Evolutionary conservation across 2,329 filamentous ascomycete species (phyloP), one percentile per base, ranked within the genome.

Genomic region (Aureobasidium sp.): DNA sequence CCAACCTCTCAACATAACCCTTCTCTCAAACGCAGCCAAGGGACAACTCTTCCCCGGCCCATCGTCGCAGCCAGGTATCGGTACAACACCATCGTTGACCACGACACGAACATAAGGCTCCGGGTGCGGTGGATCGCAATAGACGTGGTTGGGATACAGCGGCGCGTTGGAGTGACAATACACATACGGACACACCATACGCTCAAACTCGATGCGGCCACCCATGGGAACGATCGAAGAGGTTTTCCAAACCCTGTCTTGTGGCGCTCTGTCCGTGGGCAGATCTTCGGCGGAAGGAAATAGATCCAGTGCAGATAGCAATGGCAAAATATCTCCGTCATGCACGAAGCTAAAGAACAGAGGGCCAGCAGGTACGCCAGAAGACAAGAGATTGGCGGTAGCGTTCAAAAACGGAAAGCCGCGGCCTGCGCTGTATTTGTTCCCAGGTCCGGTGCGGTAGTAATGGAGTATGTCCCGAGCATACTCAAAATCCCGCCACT

Each of bases 331-430:
- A 64, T 85, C 83, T 37, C 81, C 82, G 65, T 85, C 83, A 63
- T 85, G 83, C 4, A 82, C 82, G 66, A 85, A 85, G 68, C 80
- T 84, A 66, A 85, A 79, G 68, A 83, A 85, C 17, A 84, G 68
- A 1, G 74, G 72, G 2, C 81, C 81, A 15, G 73, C 74, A 7
- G 71, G 69, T 3, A 75, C 74, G 0, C 81, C 78, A 5, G 71
- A 66, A 4, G 41, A 49, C 62, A 85, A 70, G 39, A 85, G 68
- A 51, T 77, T 73, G 7, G 77, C 73, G 0, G 82, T 85, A 4
- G 82, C 81, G 68, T 85, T 83, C 49, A 86, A 66, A 80, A 81
- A 86, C 11, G 84, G 69, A 78, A 77, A 82, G 2, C 83, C 83
- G 80, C 85, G 82, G 1, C 76, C 73, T 6, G 75, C 74, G 2